These are phyloP conservation scores for Talaromyces sp. DNA, from an alignment of 2,329 filamentous ascomycete species.

Conservation along the genomic window DNA sequence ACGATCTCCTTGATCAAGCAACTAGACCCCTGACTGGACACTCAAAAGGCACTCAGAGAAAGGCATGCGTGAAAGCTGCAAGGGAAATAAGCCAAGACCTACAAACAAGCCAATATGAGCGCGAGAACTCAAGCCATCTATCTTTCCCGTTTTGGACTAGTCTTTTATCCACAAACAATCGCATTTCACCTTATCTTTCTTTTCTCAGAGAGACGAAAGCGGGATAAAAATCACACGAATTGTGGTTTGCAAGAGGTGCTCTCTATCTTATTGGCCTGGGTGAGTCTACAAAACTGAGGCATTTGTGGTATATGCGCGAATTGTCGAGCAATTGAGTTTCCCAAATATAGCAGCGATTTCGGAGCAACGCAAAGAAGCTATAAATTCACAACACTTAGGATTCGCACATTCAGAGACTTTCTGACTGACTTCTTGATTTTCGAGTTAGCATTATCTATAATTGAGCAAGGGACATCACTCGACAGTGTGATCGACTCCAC, in stretches of 20 bases:
- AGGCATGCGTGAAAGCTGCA: constrained; percentile 13
- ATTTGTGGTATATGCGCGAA: background rate
- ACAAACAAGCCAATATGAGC: background rate
- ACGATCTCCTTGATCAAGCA: constrained; percentile 4
- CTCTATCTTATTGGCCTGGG: background rate
- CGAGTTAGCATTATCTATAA: background rate
- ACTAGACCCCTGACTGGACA: background rate
- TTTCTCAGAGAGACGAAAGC: background rate
- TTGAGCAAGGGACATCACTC: background rate
- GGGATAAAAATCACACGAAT: background rate
- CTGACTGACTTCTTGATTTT: too few relatives aligned
- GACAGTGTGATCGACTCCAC: background rate
- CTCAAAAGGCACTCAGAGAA: background rate
- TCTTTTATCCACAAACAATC: background rate
- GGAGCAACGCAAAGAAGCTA: background rate
- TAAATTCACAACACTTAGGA: background rate
- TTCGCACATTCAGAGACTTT: background rate
- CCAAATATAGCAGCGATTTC: constrained; percentile 1
- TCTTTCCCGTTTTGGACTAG: background rate
- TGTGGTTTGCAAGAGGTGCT: background rate
- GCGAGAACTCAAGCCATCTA: background rate
- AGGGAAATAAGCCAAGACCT: constrained; percentile 9
- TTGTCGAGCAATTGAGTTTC: constrained; percentile 6
- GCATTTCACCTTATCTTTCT: background rate
- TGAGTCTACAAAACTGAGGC: background rate